Evolutionary conservation across 768 basidiomycete species (phyloP).

Genomic region (Boletus pseudopeckii): DNA sequence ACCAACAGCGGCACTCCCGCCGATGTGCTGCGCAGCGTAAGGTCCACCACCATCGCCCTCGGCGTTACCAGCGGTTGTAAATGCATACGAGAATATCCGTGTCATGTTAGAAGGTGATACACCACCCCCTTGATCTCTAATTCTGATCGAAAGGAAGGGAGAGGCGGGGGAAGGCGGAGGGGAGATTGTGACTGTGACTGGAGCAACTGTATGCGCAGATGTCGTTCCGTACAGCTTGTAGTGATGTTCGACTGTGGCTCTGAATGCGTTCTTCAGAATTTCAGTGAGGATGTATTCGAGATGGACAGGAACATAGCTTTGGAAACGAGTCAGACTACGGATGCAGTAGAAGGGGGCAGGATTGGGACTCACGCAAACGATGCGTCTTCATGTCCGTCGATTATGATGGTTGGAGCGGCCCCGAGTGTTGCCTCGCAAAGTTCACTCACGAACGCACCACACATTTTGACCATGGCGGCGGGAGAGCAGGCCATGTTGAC

Average conservation of each 20-base stretch:
- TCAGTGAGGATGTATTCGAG: constrained; percentile 91
- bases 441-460: constrained; percentile 79
- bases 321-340: constrained; percentile 8
- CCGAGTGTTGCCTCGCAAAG: constrained; percentile 85
- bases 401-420: constrained; percentile 56
- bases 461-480: constrained; percentile 68
- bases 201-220: constrained; percentile 43
- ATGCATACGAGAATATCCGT: constrained; percentile 87
- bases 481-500: constrained; percentile 75
- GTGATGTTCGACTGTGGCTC: constrained; percentile 82
- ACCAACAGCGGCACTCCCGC: constrained; percentile 62
- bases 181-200: constrained; percentile 70
- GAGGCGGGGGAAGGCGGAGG: constrained; percentile 41
- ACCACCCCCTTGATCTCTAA: constrained; percentile 87
- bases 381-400: constrained; percentile 68
- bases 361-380: constrained; percentile 68
- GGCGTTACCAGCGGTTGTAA: constrained; percentile 72
- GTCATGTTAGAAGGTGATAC: constrained; percentile 70
- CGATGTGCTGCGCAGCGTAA: constrained; percentile 75
- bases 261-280: constrained; percentile 87
- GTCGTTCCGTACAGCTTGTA: constrained; percentile 38
- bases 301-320: constrained; percentile 84
- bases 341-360: not conserved
- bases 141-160: constrained; percentile 66
- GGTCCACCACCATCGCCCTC: constrained; percentile 59